Conservation (phyloP, 805 yeast species). For the Saccharomycopsis sp. region DNA sequence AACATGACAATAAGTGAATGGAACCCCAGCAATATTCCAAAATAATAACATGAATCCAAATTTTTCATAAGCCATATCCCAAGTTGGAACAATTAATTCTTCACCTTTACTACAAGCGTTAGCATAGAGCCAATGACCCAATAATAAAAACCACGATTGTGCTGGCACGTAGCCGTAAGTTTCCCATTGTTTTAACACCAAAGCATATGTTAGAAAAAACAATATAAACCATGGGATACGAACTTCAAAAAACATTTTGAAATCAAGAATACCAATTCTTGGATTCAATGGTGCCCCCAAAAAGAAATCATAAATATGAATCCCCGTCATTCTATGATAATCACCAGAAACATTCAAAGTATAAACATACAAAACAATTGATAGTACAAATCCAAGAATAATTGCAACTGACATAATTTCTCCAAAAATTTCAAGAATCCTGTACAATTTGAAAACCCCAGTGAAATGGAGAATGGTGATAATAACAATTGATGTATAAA, state of each 20-base stretch:
- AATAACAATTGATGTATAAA: slow-evolving; percentile 60
- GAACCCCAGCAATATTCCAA: slow-evolving; percentile 99
- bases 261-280: slow-evolving; percentile 83
- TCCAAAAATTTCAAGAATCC: slow-evolving; percentile 76
- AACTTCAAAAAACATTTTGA: slow-evolving; percentile 96
- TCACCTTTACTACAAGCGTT: slow-evolving; percentile 98
- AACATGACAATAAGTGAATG: slow-evolving; percentile 94
- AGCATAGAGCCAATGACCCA: slow-evolving; percentile 92
- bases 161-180: slow-evolving; percentile 71
- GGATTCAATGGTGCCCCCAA: slow-evolving; percentile 98
- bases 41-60: slow-evolving; percentile 98
- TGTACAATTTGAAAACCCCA: slow-evolving; percentile 66
- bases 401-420: slow-evolving; percentile 92
- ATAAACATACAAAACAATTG: slow-evolving; percentile 63
- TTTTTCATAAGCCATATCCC: slow-evolving; percentile 99
- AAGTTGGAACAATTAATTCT: slow-evolving; percentile 92
- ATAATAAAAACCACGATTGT: slow-evolving; percentile 43
- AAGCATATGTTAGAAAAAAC: slow-evolving; percentile 67
- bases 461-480: slow-evolving; percentile 62
- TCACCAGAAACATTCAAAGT: slow-evolving; percentile 62
- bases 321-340: slow-evolving; percentile 88
- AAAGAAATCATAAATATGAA: slow-evolving; percentile 81
- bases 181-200: slow-evolving; percentile 74
- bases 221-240: slow-evolving; percentile 95
- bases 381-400: slow-evolving; percentile 61